These are phyloP conservation scores for Fonsecaea pedrosoi DNA, from an alignment of 2,329 filamentous ascomycete species.

Conservation along the genomic window DNA sequence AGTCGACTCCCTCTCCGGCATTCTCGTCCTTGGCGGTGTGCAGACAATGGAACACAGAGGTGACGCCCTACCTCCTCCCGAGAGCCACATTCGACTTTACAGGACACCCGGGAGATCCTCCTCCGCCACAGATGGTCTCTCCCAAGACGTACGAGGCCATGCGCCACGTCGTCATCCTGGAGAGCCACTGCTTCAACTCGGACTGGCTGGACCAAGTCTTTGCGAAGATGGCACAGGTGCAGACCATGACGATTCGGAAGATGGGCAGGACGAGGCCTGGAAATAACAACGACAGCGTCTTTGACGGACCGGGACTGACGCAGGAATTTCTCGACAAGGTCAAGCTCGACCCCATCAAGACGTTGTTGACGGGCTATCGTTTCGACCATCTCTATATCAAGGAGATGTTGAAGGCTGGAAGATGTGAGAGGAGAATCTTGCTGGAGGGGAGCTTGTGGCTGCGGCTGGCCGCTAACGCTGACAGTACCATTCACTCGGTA, in stretches of 20 bases:
- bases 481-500: conserved; percentile 9
- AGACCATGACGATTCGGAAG: conserved; percentile 12
- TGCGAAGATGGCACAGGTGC: conserved; percentile 13
- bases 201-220: conserved; percentile 19
- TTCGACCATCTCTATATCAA: conserved; percentile 20
- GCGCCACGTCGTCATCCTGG: conserved; percentile 18
- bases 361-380: conserved; percentile 16
- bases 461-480: neutral
- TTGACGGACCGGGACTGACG: conserved; percentile 6
- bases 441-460: conserved; percentile 13
- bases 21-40: conserved; percentile 17
- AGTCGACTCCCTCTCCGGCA: conserved; percentile 1
- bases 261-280: neutral
- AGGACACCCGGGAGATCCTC: conserved; percentile 11
- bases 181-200: conserved; percentile 16
- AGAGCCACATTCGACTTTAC: conserved; percentile 19
- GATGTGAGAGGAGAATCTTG: neutral
- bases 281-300: neutral
- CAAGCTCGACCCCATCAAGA: conserved; percentile 5
- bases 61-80: conserved; percentile 14
- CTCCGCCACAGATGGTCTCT: neutral
- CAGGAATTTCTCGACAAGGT: conserved; percentile 8
- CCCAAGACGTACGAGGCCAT: conserved; percentile 1
- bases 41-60: conserved; percentile 18
- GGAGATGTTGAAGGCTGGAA: conserved; percentile 9